Percentiles rank a stretch among this genome's conserved stretches.
Conservation (phyloP, 73 alveolate species). For the Paramecium bursaria region DNA sequence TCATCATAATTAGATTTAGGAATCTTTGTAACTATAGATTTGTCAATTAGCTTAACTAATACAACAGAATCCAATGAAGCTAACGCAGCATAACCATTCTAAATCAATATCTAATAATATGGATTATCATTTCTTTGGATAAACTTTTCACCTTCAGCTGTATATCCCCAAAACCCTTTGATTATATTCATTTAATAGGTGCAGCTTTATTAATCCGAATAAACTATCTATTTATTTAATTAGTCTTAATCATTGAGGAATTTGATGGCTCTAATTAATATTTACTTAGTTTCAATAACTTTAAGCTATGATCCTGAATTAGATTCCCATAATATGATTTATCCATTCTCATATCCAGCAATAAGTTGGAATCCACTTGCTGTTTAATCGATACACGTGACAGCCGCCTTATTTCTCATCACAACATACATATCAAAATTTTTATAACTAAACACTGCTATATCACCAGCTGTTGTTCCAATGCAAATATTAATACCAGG, state of each 20-base stretch:
- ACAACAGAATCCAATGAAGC: slow-evolving; percentile 33
- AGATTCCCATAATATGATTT: slow-evolving; percentile 46
- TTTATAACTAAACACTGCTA: not conserved
- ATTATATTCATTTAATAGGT: not conserved
- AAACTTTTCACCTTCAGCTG: not conserved
- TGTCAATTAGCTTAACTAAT: not conserved
- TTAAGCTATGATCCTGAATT: slow-evolving; percentile 11
- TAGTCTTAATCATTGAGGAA: slow-evolving; percentile 25
- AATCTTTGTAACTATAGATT: not conserved
- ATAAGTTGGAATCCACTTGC: not conserved
- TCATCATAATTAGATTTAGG: not conserved
- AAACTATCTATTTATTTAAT: not conserved
- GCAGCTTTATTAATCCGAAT: not conserved
- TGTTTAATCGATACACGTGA: slow-evolving; percentile 13
- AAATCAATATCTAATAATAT: slow-evolving; percentile 12
- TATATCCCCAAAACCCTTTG: not conserved
- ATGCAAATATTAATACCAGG: not conserved
- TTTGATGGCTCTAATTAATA: not conserved
- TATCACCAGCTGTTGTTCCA: not conserved
- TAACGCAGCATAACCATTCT: not conserved
- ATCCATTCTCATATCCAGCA: slow-evolving; percentile 52
- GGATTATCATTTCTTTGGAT: slow-evolving; percentile 13
- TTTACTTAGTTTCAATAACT: not conserved
- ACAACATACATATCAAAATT: not conserved
- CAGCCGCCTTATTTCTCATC: slow-evolving; percentile 15